A percentile compares a stretch with the other conserved stretches of the same genome.
Evolutionary conservation across 371 early-diverging fungal genomes (phyloP).

Genomic region (Cokeromyces recurvatus): DNA sequence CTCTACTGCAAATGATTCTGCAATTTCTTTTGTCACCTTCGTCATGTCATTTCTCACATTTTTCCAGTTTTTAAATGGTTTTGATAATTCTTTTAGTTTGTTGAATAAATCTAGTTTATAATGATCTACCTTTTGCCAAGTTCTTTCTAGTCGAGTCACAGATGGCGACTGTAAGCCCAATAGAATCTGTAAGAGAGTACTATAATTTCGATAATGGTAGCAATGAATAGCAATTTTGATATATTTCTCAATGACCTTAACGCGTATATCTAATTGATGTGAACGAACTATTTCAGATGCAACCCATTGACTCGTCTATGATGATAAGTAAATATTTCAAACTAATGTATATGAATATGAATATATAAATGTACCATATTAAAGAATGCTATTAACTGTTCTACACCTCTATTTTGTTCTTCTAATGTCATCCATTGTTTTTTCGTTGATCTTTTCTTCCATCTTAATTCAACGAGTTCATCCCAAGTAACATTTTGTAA

Average conservation of each 20-base stretch:
- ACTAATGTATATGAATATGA: no score
- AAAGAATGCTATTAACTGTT: slow-evolving; percentile 35
- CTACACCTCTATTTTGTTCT: slow-evolving; percentile 17
- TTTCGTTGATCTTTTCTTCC: slow-evolving; percentile 28
- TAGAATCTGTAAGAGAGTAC: slow-evolving; percentile 55
- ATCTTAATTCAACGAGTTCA: slow-evolving; percentile 50
- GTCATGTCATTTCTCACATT: slow-evolving; percentile 52
- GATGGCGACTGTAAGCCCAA: slow-evolving; percentile 52
- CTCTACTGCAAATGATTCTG: slow-evolving; percentile 43
- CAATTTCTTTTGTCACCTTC: slow-evolving; percentile 36
- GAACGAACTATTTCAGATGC: slow-evolving; percentile 42
- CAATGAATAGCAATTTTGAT: slow-evolving; percentile 54
- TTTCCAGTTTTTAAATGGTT: slow-evolving; percentile 58
- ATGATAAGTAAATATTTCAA: not conserved
- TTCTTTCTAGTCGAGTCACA: slow-evolving; percentile 43
- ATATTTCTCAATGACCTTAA: slow-evolving; percentile 41
- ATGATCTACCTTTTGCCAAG: slow-evolving; percentile 49
- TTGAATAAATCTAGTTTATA: slow-evolving; percentile 45
- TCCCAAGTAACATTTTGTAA: slow-evolving; percentile 53
- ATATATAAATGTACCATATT: slow-evolving; percentile 42
- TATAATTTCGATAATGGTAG: slow-evolving; percentile 56
- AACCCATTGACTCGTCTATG: slow-evolving; percentile 46
- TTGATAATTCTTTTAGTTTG: slow-evolving; percentile 51
- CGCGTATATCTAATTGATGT: slow-evolving; percentile 26
- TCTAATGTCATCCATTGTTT: slow-evolving; percentile 2